Conservation (phyloP, 495 filamentous ascomycete genomes). For the Aspergillus ostianus region DNA sequence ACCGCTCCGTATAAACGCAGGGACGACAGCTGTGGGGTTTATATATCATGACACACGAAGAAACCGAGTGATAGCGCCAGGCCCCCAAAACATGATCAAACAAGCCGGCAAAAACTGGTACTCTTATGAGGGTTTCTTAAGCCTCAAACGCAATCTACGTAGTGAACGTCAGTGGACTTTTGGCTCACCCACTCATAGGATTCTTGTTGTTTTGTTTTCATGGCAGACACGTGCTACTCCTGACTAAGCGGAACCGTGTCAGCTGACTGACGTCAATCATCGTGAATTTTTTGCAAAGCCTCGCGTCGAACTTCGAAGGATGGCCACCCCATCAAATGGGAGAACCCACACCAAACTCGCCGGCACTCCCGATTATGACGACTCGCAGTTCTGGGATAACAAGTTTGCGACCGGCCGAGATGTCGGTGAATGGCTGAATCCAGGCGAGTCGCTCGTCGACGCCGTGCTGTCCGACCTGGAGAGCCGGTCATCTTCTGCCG, state of each 20-base stretch:
- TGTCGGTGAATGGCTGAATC: conserved; percentile 46
- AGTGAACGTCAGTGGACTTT: too few relatives aligned
- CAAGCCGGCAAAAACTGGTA: too few relatives aligned
- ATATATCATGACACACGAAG: too few relatives aligned
- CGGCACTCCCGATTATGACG: conserved; percentile 42
- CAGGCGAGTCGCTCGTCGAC: conserved; percentile 36
- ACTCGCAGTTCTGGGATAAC: conserved; percentile 37
- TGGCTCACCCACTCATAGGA: too few relatives aligned
- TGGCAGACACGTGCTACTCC: background rate
- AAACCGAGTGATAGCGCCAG: too few relatives aligned
- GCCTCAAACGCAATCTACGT: too few relatives aligned
- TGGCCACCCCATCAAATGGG: conserved; percentile 12
- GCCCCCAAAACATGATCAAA: too few relatives aligned
- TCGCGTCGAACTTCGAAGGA: conserved; percentile 8
- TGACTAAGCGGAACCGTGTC: background rate
- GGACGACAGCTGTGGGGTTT: too few relatives aligned
- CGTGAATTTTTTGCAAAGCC: background rate
- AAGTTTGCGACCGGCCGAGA: conserved; percentile 41
- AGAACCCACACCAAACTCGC: conserved; percentile 24
- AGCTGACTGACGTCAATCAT: background rate
- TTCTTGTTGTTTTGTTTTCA: too few relatives aligned
- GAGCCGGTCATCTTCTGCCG: background rate
- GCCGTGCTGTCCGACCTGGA: conserved; percentile 30
- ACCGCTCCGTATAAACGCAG: too few relatives aligned
- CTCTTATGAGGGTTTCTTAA: too few relatives aligned